Percentiles rank a stretch among this genome's conserved stretches.
Conservation (phyloP, 2,329 filamentous ascomycete species). For the Pseudogymnoascus sp. region DNA sequence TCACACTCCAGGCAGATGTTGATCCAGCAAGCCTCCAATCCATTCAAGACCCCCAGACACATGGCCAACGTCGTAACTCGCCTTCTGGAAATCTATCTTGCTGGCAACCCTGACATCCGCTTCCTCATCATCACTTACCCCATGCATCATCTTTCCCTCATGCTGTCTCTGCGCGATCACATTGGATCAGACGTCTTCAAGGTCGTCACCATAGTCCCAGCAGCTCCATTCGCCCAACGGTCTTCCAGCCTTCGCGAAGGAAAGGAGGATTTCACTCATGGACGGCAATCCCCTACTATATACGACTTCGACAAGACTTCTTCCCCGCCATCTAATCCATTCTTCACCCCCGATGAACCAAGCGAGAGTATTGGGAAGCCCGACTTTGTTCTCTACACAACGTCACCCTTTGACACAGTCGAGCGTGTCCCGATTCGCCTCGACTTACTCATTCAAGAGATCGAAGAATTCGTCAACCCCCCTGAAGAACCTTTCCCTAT, state of each 20-base stretch:
- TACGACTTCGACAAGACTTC: constrained; percentile 21
- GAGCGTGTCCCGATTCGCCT: not conserved
- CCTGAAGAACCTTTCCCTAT: not conserved
- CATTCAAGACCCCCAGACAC: constrained; percentile 43
- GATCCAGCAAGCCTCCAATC: constrained; percentile 43
- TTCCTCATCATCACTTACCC: constrained; percentile 53
- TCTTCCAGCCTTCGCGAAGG: not conserved
- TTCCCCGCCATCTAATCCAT: not conserved
- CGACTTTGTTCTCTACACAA: not conserved
- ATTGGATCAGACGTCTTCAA: constrained; percentile 49
- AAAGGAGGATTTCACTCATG: constrained; percentile 25
- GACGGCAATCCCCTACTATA: not conserved
- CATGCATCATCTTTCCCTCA: constrained; percentile 44
- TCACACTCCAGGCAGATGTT: constrained; percentile 43
- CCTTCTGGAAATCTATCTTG: constrained; percentile 51
- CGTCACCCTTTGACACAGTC: not conserved
- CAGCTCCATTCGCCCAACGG: not conserved
- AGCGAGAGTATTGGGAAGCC: not conserved
- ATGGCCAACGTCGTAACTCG: constrained; percentile 51
- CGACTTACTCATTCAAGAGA: not conserved
- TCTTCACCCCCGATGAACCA: not conserved
- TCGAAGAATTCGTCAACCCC: not conserved
- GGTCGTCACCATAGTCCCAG: constrained; percentile 44
- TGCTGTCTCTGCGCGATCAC: constrained; percentile 48
- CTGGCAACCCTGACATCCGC: constrained; percentile 41